Percentiles rank a stretch among this genome's conserved stretches.
Conservation (phyloP, 805 yeast genomes). For the Candida nanaspora region DNA sequence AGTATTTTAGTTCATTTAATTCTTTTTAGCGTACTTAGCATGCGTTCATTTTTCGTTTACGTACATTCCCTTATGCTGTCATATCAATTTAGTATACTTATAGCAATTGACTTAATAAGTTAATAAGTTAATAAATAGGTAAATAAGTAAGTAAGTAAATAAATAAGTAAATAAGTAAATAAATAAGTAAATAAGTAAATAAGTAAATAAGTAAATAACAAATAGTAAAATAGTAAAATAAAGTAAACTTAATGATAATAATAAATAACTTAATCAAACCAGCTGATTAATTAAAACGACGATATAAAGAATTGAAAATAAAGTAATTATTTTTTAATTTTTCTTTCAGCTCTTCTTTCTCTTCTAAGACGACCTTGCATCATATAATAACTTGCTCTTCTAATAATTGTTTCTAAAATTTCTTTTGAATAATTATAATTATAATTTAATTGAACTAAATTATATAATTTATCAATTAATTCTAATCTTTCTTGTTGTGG, state of each 20-base stretch:
- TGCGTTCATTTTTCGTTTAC: too few relatives aligned
- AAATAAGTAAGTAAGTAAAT: neutral
- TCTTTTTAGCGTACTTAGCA: too few relatives aligned
- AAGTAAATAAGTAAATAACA: neutral
- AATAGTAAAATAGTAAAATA: neutral
- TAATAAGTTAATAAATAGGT: neutral
- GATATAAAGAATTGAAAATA: too few relatives aligned
- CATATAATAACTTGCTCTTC: slow-evolving; percentile 73
- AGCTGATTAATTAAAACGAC: neutral
- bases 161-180: too few relatives aligned
- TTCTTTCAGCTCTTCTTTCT: slow-evolving; percentile 47
- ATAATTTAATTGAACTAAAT: slow-evolving; percentile 38
- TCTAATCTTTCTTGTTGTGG: slow-evolving; percentile 40
- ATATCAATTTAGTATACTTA: too few relatives aligned
- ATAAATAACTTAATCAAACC: neutral
- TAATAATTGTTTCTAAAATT: slow-evolving; percentile 62
- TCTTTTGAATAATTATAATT: slow-evolving; percentile 45
- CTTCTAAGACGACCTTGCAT: slow-evolving; percentile 75
- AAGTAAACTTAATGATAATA: neutral
- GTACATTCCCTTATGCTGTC: too few relatives aligned
- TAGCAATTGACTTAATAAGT: too few relatives aligned
- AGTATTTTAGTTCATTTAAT: too few relatives aligned
- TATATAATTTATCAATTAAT: slow-evolving; percentile 41
- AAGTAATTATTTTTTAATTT: too few relatives aligned
- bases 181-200: too few relatives aligned